Percentiles rank a stretch among this genome's conserved stretches.
Conservation (phyloP, 2,329 filamentous ascomycete species). For the Diaporthe vaccinii region DNA sequence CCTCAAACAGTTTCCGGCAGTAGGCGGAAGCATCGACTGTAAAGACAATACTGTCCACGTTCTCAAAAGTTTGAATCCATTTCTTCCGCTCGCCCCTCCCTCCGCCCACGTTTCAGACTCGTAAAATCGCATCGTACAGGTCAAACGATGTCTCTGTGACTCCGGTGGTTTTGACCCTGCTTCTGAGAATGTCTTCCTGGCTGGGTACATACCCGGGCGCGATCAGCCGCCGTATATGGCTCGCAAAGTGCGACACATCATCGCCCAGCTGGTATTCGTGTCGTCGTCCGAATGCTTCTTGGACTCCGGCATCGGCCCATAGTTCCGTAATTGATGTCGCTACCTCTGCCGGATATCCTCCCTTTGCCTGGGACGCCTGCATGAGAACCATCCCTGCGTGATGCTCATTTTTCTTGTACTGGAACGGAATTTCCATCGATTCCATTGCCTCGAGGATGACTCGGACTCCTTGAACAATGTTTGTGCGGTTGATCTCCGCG, state of each 20-base stretch:
- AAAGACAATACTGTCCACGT: slow-evolving; percentile 99
- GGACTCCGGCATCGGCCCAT: neutral
- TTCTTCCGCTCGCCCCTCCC: slow-evolving; percentile 98
- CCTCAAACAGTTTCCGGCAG: neutral
- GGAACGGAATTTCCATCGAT: neutral
- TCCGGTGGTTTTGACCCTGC: neutral
- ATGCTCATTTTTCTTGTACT: neutral
- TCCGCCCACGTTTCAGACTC: slow-evolving; percentile 99
- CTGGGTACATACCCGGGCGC: neutral
- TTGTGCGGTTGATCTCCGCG: neutral
- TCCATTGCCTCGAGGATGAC: neutral
- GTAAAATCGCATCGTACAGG: slow-evolving; percentile 53
- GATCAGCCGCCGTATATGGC: neutral
- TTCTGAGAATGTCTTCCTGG: neutral
- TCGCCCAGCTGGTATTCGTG: neutral
- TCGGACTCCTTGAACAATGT: neutral
- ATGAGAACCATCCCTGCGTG: neutral
- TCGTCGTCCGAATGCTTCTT: neutral
- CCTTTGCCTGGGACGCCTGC: neutral
- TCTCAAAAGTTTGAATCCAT: slow-evolving; percentile 99
- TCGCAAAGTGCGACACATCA: neutral
- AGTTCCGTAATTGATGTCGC: neutral
- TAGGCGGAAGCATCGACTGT: neutral
- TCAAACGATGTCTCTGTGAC: neutral
- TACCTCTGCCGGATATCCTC: neutral